phyloP scores from a whole-genome alignment of 352 stramenopile genomes.

The Phytophthora pinifolia region DNA sequence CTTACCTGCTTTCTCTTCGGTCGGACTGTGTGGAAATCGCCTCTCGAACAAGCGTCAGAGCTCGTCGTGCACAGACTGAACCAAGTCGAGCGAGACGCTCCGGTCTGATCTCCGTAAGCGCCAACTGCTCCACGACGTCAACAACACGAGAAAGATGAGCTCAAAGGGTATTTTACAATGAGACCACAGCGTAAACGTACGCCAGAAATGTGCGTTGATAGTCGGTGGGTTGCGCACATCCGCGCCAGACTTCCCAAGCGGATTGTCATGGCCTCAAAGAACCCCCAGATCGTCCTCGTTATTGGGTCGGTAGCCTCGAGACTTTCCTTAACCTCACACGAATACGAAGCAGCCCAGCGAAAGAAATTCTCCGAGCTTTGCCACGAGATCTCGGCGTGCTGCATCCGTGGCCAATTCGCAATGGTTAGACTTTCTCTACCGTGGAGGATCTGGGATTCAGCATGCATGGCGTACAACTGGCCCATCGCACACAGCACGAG shows the following conservation, averaged over 20 bases:
- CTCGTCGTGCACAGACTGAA: conserved; percentile 42
- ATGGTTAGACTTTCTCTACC: conserved; percentile 6
- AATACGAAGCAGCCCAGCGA: conserved; percentile 14
- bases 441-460: conserved; percentile 30
- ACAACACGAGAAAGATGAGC: not conserved
- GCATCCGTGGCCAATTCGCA: conserved; percentile 17
- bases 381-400: conserved; percentile 36
- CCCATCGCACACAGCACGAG: conserved; percentile 40
- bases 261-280: conserved; percentile 20
- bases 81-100: conserved; percentile 39
- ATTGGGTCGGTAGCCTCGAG: conserved; percentile 1
- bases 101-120: conserved; percentile 37
- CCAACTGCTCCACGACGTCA: conserved; percentile 29
- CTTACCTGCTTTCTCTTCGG: conserved; percentile 24
- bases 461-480: conserved; percentile 35
- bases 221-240: conserved; percentile 28
- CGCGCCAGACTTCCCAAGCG: conserved; percentile 12
- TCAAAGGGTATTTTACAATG: not conserved
- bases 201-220: conserved; percentile 32
- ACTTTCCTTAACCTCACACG: conserved; percentile 1
- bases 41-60: conserved; percentile 25
- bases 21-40: conserved; percentile 4
- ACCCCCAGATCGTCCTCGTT: conserved; percentile 13
- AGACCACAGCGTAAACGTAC: conserved; percentile 16
- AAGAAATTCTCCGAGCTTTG: conserved; percentile 31